phyloP scores from a whole-genome alignment of 345 rosid species.

The Draba incana region DNA sequence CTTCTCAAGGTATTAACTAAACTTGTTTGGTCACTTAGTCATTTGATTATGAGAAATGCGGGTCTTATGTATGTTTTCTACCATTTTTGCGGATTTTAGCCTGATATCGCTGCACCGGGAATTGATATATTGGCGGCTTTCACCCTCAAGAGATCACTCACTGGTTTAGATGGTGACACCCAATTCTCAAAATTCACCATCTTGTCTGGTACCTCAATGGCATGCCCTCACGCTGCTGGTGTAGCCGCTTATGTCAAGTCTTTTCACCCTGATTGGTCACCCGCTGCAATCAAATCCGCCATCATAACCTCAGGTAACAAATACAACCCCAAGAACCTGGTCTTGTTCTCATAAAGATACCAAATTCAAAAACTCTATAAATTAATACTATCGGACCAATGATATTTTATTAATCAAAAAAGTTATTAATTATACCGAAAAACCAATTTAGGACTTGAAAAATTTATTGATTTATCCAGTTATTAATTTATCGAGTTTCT shows the following conservation, averaged over 20 bases:
- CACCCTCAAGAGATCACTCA: constrained; percentile 74
- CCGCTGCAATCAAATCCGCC: constrained; percentile 89
- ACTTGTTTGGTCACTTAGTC: background rate
- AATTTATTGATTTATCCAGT: no score
- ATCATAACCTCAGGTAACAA: constrained; percentile 79
- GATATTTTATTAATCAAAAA: no score
- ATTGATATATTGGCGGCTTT: constrained; percentile 80
- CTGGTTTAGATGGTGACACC: constrained; percentile 82
- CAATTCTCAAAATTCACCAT: constrained; percentile 69
- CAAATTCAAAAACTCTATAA: background rate
- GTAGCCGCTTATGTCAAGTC: constrained; percentile 89
- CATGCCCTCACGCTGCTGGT: constrained; percentile 89
- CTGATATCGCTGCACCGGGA: constrained; percentile 92
- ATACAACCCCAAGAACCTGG: background rate
- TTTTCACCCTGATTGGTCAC: constrained; percentile 79
- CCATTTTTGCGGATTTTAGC: constrained; percentile 48
- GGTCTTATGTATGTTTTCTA: background rate
- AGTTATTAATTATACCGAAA: no score
- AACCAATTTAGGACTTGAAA: no score
- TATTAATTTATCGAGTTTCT: no score
- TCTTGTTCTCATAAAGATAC: background rate
- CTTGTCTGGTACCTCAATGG: constrained; percentile 95
- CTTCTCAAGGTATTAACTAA: constrained; percentile 64
- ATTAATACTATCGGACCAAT: no score
- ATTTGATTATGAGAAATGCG: background rate